Conservation (phyloP, 1,284 basidiomycete species). For the Cutaneotrichosporon dermatis region DNA sequence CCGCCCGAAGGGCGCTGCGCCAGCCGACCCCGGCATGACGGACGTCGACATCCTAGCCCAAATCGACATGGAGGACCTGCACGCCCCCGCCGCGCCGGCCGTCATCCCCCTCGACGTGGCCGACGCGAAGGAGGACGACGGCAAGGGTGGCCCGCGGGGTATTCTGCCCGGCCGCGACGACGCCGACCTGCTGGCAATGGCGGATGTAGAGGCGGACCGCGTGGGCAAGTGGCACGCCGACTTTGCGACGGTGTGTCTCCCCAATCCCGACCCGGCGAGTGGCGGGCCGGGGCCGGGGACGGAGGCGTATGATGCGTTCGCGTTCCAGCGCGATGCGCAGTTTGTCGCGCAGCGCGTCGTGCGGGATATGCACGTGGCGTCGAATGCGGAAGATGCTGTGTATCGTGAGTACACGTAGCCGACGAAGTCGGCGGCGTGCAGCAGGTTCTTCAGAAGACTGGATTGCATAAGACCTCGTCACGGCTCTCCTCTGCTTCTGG, state of each 20-base stretch:
- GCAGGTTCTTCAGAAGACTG: no score
- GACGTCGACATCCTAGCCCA: conserved; percentile 55
- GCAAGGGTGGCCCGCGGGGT: conserved; percentile 19
- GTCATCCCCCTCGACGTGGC: conserved; percentile 76
- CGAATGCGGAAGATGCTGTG: conserved; percentile 35
- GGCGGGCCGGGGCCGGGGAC: conserved; percentile 15
- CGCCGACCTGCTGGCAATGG: conserved; percentile 55
- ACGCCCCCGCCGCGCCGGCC: conserved; percentile 58
- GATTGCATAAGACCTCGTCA: no score
- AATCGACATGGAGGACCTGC: conserved; percentile 83
- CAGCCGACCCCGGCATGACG: conserved; percentile 8
- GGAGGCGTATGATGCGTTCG: conserved; percentile 22
- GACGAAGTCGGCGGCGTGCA: no score
- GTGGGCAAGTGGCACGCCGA: conserved; percentile 22
- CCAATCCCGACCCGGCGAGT: conserved; percentile 26
- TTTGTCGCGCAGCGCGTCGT: conserved; percentile 31
- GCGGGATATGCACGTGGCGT: conserved; percentile 33
- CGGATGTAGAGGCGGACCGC: conserved; percentile 13
- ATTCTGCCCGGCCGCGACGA: conserved; percentile 49
- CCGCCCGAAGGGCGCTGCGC: not conserved
- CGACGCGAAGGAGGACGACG: conserved; percentile 24
- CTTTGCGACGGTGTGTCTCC: conserved; percentile 30
- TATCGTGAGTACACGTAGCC: conserved; percentile 2
- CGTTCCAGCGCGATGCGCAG: conserved; percentile 33
- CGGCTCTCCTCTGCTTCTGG: no score